Evolutionary conservation across 1,139 yeast species (phyloP), one percentile per base, ranked within the genome.

Genomic region (Diutina rugosa): DNA sequence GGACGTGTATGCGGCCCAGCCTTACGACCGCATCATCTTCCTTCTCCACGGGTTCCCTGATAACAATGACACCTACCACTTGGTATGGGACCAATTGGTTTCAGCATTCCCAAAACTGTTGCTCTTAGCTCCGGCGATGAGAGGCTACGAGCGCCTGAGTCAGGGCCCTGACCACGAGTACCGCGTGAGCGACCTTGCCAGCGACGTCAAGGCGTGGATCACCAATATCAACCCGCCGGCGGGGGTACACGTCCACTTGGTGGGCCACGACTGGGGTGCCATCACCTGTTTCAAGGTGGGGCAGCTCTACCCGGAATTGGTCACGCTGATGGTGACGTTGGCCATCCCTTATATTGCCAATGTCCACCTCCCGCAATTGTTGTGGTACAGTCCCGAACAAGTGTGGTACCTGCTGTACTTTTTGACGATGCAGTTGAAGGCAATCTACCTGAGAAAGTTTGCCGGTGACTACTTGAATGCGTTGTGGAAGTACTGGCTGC

Each of bases 181-280:
- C 62, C 62, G 66, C 32, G 59, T 71, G 35, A 57, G 62, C 21
- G 69, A 72, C 57, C 56, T 74, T 28, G 78, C 79, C 6, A 61
- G 62, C 1, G 80, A 76, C 58, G 68, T 75, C 21, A 60, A 62
- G 55, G 69, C 69, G 28, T 75, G 78, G 74, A 69, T 75, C 47
- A 57, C 59, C 46, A 59, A 63, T 51, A 59, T 69, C 45, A 49
- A 49, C 14, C 26, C 53, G 10, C 53, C 53, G 6, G 61, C 61
- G 29, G 64, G 65, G 1, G 63, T 67, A n/a, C 74, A 76, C 1
- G 72, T 75, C 6, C 77, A 75, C 60, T 59, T 76, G 46, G 64
- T 76, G 26, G 79, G 79, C 8, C 80, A 76, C 60, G 80, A 76
- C 62, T 76, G 80, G 80, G 80, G 80, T 32, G 78, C 80, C 1